Base-by-base conservation (phyloP, 177 flowering plant species). In the Vitis hybrid region DNA sequence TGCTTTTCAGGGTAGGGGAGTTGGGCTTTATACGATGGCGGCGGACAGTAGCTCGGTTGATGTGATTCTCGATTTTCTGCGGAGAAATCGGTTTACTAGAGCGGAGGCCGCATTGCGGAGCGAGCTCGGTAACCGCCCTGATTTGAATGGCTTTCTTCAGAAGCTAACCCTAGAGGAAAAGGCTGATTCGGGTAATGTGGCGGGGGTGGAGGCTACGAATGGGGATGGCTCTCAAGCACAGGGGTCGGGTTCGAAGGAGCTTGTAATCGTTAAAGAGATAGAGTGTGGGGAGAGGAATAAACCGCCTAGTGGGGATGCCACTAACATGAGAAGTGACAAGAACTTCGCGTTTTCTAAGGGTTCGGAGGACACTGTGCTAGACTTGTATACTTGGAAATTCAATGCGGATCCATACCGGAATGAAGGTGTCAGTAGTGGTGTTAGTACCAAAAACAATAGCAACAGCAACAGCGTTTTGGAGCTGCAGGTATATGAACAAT, bases 221-320 rank as follows among this genome's bases (percentile, higher is more conserved):
- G 77, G 72, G 65, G 74, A 55, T 6, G 81, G 70, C 50, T 16
- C 52, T 29, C 76, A 70, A 59, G 60, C 51, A 62, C 73, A 34
- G 61, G 68, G 68, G 26, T 68, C 67, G 5, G 74, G 77, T 77
- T 67, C 91, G 3, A 82, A 80, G 53, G 98, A 95, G 70, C 88
- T 91, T 57, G 45, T 34, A 4, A 85, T 93, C 72, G 87, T 91
- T 51, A 93, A 95, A 76, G 99, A 95, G 74, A 86, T 95, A 70
- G 97, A 90, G 76, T 90, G 82, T 77, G 90, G 76, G 10, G 86
- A 81, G 61, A 72, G 64, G 16, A 79, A 59, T 63, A 76, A 77
- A 62, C 29, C 72, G 10, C 74, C 68, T 74, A 86, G 83, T 34
- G 68, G 59, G 0, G 52, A 59, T 26, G 80, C 78, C 7, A 34